phyloP scores from a whole-genome alignment of 257 asterid genomes.

The Nicotiana noctiflora region DNA sequence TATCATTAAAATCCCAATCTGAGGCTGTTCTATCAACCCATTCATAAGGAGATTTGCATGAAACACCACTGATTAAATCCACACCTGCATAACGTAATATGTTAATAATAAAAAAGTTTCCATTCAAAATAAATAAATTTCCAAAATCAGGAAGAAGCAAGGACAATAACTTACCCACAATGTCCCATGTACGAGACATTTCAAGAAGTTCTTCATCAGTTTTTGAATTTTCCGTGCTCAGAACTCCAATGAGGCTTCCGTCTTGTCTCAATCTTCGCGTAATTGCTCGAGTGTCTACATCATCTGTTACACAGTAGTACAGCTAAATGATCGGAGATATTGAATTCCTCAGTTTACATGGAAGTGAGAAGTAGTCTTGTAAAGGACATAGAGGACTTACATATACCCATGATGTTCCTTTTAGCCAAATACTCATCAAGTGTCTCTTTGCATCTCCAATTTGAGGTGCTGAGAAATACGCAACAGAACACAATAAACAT shows the following conservation, averaged over 20 bases:
- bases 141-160: not conserved
- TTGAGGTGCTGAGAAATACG: conserved; percentile 60
- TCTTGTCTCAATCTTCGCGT: conserved; percentile 77
- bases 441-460: conserved; percentile 71
- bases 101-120: not conserved
- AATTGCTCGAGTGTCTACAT: conserved; percentile 95
- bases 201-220: conserved; percentile 73
- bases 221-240: conserved; percentile 73
- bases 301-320: conserved; percentile 47
- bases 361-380: not conserved
- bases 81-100: conserved; percentile 48
- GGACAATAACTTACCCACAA: conserved; percentile 53
- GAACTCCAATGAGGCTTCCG: conserved; percentile 93
- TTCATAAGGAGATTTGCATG: conserved; percentile 76
- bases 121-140: not conserved
- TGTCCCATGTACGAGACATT: conserved; percentile 73
- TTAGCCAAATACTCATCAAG: conserved; percentile 89
- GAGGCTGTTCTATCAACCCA: conserved; percentile 61
- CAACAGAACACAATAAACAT: not conserved
- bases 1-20: conserved; percentile 71
- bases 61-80: conserved; percentile 84
- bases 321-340: conserved; percentile 15
- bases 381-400: conserved; percentile 35
- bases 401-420: conserved; percentile 88
- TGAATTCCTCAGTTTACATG: not conserved